Base-by-base conservation (phyloP, 1,284 basidiomycete species). In the Apiotrichum domesticum region DNA sequence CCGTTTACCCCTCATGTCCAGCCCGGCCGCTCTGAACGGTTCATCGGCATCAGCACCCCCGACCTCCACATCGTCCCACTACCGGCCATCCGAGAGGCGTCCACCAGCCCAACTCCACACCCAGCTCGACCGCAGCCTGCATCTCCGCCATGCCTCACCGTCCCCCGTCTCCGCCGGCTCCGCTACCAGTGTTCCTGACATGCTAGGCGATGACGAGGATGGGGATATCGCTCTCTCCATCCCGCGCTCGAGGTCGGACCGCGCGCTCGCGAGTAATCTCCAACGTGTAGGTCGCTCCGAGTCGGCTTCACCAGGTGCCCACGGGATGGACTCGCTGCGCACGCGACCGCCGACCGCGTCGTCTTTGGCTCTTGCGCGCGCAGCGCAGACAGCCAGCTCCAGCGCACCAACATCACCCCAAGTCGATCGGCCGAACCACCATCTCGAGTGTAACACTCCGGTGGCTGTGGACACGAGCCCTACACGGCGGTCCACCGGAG, bases 191-290 rank as follows among this genome's bases (percentile, higher is more conserved):
- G 15, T 37, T 11, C 37, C 47, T 5, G 47, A 11, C n/a, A 49
- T 49, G 47, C 47, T 49, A 39, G 49, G 42, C 2, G 50, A 43
- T 7, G 51, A 57, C 7, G 51, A 48, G 37, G 33, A 50, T 10
- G 56, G 56, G 21, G 56, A 57, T 42, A 57, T 57, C 35, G 21
- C 56, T 1, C 51, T 57, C 39, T 57, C 56, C n/a, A 32, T 54
- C 3, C 39, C 50, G 21, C 49, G 51, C 10, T 52, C 51, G 3
- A n/a, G 51, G 3, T 44, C 51, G 13, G 56, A 44, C 35, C 40
- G 33, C 8, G 34, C 35, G 3, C 32, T 57, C 29, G 35, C 46
- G 8, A 21, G 32, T 35, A 49, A 49, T 11, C 35, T 49, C 35
- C 47, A 49, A 37, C 47, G 46, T 39, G n/a, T 29, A 14, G 32